These are phyloP conservation scores for Laburnicola sp. DNA, from an alignment of 2,329 filamentous ascomycete species.

Conservation along the genomic window DNA sequence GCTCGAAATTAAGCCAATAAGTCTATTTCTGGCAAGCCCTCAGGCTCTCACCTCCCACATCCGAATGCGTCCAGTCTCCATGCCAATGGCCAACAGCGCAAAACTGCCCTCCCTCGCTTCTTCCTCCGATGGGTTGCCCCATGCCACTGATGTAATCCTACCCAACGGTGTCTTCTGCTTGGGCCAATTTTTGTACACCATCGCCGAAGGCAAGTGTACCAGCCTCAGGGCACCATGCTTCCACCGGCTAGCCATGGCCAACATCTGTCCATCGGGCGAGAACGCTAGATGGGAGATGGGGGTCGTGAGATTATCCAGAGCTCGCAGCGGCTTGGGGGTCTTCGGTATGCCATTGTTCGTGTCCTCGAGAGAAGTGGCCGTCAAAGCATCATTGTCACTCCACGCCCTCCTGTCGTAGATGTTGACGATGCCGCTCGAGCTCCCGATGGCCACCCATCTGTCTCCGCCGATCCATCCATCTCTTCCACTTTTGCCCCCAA, in stretches of 20 bases:
- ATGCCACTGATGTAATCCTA: slow-evolving; percentile 66
- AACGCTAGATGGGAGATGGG: slow-evolving; percentile 79
- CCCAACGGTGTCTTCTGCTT: slow-evolving; percentile 87
- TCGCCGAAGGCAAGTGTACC: slow-evolving; percentile 88
- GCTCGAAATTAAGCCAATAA: slow-evolving; percentile 5
- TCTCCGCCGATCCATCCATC: slow-evolving; percentile 70
- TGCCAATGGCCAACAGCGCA: slow-evolving; percentile 75
- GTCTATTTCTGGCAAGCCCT: slow-evolving; percentile 7
- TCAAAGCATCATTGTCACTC: slow-evolving; percentile 41
- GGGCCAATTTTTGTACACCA: slow-evolving; percentile 96
- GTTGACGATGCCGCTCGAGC: slow-evolving; percentile 85
- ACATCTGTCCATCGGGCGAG: slow-evolving; percentile 83
- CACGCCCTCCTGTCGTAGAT: slow-evolving; percentile 82
- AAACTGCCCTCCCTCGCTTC: slow-evolving; percentile 63
- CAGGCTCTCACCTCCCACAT: slow-evolving; percentile 70
- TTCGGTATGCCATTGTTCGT: slow-evolving; percentile 59
- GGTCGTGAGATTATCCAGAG: slow-evolving; percentile 85
- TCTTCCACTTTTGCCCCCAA: slow-evolving; percentile 70
- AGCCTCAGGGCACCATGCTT: slow-evolving; percentile 87
- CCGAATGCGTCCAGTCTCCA: slow-evolving; percentile 83
- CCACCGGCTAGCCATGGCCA: slow-evolving; percentile 82
- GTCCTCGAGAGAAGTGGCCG: slow-evolving; percentile 22
- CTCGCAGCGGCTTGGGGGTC: slow-evolving; percentile 70
- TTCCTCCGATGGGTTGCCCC: slow-evolving; percentile 49
- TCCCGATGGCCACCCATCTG: slow-evolving; percentile 87